These are phyloP conservation scores for Zostera marina DNA, from an alignment of 116 monocot genomes.

Conservation along the genomic window DNA sequence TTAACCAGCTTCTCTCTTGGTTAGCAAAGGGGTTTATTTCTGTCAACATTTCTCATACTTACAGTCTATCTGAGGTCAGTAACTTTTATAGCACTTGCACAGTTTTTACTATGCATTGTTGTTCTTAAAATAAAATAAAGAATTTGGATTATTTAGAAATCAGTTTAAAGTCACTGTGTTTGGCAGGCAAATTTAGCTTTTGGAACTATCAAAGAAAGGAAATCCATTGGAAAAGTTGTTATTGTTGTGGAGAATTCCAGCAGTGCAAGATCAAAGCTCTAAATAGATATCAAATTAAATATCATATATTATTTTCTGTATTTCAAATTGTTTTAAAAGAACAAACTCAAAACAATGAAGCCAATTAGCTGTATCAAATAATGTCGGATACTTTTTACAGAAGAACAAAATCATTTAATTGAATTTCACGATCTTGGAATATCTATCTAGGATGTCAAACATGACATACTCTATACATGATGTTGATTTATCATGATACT, in stretches of 20 bases:
- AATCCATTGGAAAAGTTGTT: slow-evolving; percentile 54
- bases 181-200: slow-evolving; percentile 68
- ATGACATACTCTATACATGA: not conserved
- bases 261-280: slow-evolving; percentile 32
- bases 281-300: not conserved
- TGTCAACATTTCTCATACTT: slow-evolving; percentile 63
- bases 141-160: not conserved
- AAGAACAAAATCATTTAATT: too few species aligned
- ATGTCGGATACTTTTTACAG: too few species aligned
- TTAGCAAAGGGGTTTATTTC: slow-evolving; percentile 66
- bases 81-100: not conserved
- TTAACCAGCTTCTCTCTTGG: slow-evolving; percentile 79
- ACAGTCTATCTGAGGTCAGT: slow-evolving; percentile 60
- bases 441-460: not conserved
- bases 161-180: not conserved
- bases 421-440: not conserved
- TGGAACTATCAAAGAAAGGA: slow-evolving; percentile 44
- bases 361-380: too few species aligned
- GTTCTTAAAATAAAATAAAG: too few species aligned
- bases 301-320: not conserved
- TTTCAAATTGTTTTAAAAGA: not conserved
- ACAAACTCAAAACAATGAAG: too few species aligned
- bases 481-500: not conserved
- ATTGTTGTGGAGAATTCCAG: slow-evolving; percentile 14
- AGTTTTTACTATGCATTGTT: too few species aligned